phyloP scores from a whole-genome alignment of 345 rosid species.

The Dovyalis caffra region DNA sequence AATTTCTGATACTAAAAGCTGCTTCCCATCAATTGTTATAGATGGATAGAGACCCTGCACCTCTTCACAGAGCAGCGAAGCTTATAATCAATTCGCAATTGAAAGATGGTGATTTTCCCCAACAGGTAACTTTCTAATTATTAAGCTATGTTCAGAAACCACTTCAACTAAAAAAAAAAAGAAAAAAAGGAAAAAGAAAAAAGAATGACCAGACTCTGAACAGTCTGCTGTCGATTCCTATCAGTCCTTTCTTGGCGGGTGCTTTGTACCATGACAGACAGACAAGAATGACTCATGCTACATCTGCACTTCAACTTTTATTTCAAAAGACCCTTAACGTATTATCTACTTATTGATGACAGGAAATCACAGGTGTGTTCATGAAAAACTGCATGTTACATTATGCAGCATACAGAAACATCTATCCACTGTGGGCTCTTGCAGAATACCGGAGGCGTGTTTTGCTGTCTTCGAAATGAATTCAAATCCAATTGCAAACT shows the following conservation, averaged over 20 bases:
- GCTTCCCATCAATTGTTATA: no score
- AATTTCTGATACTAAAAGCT: background rate
- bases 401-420: constrained; percentile 66
- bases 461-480: background rate
- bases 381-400: constrained; percentile 79
- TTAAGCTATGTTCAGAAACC: background rate
- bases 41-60: constrained; percentile 38
- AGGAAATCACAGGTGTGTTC: constrained; percentile 79
- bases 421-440: constrained; percentile 70
- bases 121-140: constrained; percentile 22
- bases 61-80: constrained; percentile 41
- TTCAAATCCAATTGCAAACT: background rate
- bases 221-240: no score
- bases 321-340: background rate
- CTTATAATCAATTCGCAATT: constrained; percentile 36
- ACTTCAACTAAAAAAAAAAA: background rate
- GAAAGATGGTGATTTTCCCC: constrained; percentile 48
- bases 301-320: background rate
- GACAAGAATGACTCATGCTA: background rate
- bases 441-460: constrained; percentile 48
- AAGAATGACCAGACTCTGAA: background rate
- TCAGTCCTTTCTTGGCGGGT: no score
- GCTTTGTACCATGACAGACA: background rate
- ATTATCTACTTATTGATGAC: constrained; percentile 2
- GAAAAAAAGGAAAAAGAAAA: no score